A percentile compares a stretch with the other conserved stretches of the same genome.
Conservation (phyloP, 306 rosid genomes). For the Prunus armeniaca region DNA sequence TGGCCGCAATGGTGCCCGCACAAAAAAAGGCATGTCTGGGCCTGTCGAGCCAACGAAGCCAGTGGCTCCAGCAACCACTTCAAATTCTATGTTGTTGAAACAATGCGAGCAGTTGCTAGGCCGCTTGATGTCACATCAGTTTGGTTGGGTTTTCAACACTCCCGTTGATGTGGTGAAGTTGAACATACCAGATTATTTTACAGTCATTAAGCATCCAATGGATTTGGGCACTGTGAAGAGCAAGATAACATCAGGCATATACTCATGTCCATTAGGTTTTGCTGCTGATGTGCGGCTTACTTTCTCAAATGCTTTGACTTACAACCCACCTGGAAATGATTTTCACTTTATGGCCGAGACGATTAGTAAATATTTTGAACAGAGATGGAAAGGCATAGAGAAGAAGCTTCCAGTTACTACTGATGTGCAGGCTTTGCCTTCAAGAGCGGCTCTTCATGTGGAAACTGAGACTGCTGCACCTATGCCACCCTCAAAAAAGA, state of each 20-base stretch:
- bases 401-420: constrained; percentile 53
- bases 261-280: constrained; percentile 58
- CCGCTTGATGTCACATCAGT: constrained; percentile 53
- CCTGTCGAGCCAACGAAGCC: constrained; percentile 44
- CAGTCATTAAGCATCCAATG: constrained; percentile 90
- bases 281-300: constrained; percentile 85
- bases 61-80: constrained; percentile 31
- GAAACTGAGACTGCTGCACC: constrained; percentile 39
- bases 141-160: constrained; percentile 65
- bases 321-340: constrained; percentile 82
- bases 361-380: constrained; percentile 64
- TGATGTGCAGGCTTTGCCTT: constrained; percentile 45
- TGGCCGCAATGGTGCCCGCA: constrained; percentile 58
- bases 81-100: constrained; percentile 55
- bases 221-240: constrained; percentile 85
- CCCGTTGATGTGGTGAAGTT: constrained; percentile 82
- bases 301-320: constrained; percentile 80
- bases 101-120: constrained; percentile 55
- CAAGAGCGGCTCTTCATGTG: constrained; percentile 24
- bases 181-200: constrained; percentile 87
- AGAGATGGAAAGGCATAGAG: constrained; percentile 67
- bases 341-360: constrained; percentile 63
- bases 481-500: constrained; percentile 57
- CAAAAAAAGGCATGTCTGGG: constrained; percentile 41
- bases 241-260: constrained; percentile 54